These are phyloP conservation scores for Sicyos edulis DNA, from an alignment of 306 rosid genomes.

Conservation along the genomic window DNA sequence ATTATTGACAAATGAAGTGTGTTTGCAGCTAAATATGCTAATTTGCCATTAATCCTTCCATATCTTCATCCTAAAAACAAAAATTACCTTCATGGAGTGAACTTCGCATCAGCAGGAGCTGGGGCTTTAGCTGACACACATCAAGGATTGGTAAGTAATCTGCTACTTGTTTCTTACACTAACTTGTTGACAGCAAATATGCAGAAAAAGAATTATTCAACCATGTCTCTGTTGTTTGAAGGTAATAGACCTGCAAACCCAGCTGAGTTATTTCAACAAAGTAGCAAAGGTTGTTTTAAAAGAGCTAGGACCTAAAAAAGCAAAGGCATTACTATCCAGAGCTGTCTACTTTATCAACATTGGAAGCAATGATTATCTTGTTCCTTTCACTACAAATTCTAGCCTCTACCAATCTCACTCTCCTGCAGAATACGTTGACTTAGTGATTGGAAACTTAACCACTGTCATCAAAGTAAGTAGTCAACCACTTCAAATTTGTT, in stretches of 20 bases:
- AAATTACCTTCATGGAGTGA: slow-evolving; percentile 19
- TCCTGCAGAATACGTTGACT: slow-evolving; percentile 25
- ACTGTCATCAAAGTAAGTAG: slow-evolving; percentile 26
- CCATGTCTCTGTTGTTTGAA: neutral
- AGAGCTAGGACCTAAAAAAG: slow-evolving; percentile 29
- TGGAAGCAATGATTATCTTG: slow-evolving; percentile 38
- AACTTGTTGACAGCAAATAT: neutral
- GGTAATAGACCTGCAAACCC: slow-evolving; percentile 39
- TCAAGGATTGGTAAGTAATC: slow-evolving; percentile 33
- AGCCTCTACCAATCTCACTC: slow-evolving; percentile 21
- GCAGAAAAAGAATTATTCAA: neutral
- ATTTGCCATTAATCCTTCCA: slow-evolving; percentile 24
- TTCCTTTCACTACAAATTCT: slow-evolving; percentile 18
- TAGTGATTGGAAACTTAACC: slow-evolving; percentile 46
- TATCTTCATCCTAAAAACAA: slow-evolving; percentile 26
- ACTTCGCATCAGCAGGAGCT: slow-evolving; percentile 38
- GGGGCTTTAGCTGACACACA: slow-evolving; percentile 33
- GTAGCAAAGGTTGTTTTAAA: slow-evolving; percentile 20
- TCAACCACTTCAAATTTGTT: neutral
- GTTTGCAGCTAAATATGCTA: slow-evolving; percentile 29
- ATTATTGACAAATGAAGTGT: neutral
- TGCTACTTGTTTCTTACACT: neutral
- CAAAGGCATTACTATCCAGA: slow-evolving; percentile 30
- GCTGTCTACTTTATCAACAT: slow-evolving; percentile 42
- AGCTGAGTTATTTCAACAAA: slow-evolving; percentile 35